A percentile compares a stretch with the other conserved stretches of the same genome.
Evolutionary conservation across 2,329 filamentous ascomycete genomes (phyloP).

Genomic region (Teratosphaeria gauchensis): DNA sequence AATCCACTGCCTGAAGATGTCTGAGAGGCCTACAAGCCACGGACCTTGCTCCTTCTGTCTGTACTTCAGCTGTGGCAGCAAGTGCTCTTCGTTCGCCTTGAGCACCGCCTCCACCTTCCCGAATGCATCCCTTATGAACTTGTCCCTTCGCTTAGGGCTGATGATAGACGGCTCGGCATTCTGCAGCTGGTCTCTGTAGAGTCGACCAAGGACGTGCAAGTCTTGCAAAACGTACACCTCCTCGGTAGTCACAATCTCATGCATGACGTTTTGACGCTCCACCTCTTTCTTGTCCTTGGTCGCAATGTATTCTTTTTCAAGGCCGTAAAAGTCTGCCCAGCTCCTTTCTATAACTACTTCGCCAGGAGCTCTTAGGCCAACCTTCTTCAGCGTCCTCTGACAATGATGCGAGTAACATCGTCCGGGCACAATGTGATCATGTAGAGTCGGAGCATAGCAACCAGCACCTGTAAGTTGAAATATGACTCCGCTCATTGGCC

Average conservation of each 20-base stretch:
- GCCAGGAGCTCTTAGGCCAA: slow-evolving; percentile 65
- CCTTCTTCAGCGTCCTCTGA: slow-evolving; percentile 87
- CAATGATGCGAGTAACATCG: slow-evolving; percentile 93
- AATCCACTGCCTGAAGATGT: slow-evolving; percentile 97
- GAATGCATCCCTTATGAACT: slow-evolving; percentile 78
- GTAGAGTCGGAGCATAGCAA: slow-evolving; percentile 80
- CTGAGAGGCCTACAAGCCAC: slow-evolving; percentile 87
- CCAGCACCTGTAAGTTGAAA: slow-evolving; percentile 87
- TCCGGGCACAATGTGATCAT: slow-evolving; percentile 56
- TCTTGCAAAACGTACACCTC: slow-evolving; percentile 76
- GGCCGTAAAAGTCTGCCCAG: slow-evolving; percentile 81
- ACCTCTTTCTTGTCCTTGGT: slow-evolving; percentile 73
- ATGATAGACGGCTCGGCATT: slow-evolving; percentile 71
- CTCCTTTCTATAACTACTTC: slow-evolving; percentile 46
- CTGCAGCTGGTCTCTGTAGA: slow-evolving; percentile 76
- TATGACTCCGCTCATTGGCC: slow-evolving; percentile 75
- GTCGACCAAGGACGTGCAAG: slow-evolving; percentile 69
- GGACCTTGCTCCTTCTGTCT: slow-evolving; percentile 93
- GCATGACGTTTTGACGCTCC: slow-evolving; percentile 83
- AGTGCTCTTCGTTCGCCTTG: slow-evolving; percentile 82
- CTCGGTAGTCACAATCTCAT: slow-evolving; percentile 91
- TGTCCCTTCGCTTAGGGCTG: slow-evolving; percentile 62
- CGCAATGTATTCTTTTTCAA: slow-evolving; percentile 68
- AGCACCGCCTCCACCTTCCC: slow-evolving; percentile 83
- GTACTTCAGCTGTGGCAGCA: slow-evolving; percentile 90